Evolutionary conservation across 163 green algal genomes (phyloP).

Genomic region (Scenedesmus sp.): DNA sequence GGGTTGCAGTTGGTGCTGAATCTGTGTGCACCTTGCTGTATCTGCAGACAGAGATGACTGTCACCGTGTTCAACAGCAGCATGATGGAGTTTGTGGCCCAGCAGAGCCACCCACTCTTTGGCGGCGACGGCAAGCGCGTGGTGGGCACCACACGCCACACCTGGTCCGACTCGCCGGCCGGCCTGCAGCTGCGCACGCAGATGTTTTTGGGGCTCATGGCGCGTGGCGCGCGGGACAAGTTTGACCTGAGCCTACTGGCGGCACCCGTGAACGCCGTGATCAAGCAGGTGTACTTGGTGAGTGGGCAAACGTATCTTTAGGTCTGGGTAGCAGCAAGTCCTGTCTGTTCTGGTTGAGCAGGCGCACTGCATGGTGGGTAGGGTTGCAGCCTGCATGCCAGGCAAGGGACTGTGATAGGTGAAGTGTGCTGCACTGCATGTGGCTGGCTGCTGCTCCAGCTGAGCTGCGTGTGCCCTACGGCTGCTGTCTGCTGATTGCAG

Average conservation of each 20-base stretch:
- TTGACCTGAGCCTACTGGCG: background rate
- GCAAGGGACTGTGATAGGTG: too few relatives aligned
- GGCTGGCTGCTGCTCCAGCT: too few relatives aligned
- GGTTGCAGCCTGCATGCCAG: too few relatives aligned
- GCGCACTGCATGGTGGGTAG: too few relatives aligned
- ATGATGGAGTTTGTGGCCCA: background rate
- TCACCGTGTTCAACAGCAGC: background rate
- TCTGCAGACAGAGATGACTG: background rate
- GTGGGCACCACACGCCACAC: constrained; percentile 4
- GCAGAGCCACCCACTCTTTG: background rate
- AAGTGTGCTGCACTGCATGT: too few relatives aligned
- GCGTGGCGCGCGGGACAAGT: background rate
- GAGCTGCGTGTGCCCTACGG: background rate
- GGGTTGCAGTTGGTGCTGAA: background rate
- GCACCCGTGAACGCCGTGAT: background rate
- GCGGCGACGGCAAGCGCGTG: background rate
- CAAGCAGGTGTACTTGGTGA: constrained; percentile 5
- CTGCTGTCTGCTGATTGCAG: background rate
- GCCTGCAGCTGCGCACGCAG: constrained; percentile 6
- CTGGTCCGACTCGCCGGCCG: background rate
- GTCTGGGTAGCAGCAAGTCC: too few relatives aligned
- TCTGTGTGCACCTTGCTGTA: background rate
- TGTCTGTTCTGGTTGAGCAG: too few relatives aligned
- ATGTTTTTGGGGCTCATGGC: constrained; percentile 1
- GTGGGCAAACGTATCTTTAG: background rate